Evolutionary conservation across 345 rosid genomes (phyloP).

Genomic region (Salix viminalis): DNA sequence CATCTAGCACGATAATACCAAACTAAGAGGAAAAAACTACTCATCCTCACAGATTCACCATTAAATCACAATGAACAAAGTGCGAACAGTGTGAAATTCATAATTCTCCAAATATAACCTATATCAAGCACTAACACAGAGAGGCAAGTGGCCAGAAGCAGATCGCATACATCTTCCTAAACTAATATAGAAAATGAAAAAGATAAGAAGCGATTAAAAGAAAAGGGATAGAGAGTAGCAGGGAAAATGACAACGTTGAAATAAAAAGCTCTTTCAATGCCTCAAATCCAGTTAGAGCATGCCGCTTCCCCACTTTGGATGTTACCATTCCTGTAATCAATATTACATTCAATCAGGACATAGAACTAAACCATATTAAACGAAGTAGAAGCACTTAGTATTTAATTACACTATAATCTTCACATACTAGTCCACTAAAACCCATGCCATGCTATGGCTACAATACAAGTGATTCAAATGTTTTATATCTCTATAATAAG

Average conservation of each 20-base stretch:
- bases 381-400: background rate
- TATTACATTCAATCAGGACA: constrained; percentile 3
- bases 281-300: constrained; percentile 84
- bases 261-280: constrained; percentile 76
- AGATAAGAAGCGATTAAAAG: background rate
- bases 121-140: background rate
- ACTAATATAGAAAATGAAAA: too few species aligned
- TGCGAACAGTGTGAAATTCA: background rate
- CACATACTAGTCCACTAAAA: background rate
- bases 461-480: background rate
- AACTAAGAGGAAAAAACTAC: background rate
- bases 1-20: background rate
- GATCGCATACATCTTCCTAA: background rate
- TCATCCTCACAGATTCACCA: background rate
- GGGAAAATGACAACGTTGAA: constrained; percentile 43
- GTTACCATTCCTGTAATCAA: constrained; percentile 75
- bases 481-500: background rate
- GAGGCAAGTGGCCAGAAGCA: background rate
- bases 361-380: background rate
- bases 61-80: background rate
- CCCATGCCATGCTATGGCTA: background rate
- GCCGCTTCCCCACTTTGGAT: constrained; percentile 89
- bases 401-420: background rate
- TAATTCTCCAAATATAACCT: background rate
- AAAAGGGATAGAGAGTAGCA: background rate